A percentile compares a stretch with the other conserved stretches of the same genome.
Conservation (phyloP, 768 basidiomycete species). For the Myochromella boudieri region DNA sequence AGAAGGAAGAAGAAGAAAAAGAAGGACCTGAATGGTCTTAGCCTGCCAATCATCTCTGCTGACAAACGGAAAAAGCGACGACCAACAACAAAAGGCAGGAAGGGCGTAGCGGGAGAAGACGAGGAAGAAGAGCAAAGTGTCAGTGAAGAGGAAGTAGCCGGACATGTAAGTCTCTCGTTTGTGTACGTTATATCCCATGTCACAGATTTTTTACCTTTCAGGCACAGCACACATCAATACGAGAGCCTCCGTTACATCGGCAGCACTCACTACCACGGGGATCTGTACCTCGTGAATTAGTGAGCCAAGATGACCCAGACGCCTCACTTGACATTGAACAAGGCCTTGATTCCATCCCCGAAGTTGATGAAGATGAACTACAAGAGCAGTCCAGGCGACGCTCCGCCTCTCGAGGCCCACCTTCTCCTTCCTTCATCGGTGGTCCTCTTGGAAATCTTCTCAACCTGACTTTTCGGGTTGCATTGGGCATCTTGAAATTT, state of each 20-base stretch:
- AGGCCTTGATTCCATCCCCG: conserved; percentile 62
- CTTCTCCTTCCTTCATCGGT: conserved; percentile 38
- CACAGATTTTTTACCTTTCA: conserved; percentile 12
- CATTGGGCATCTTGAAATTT: conserved; percentile 27
- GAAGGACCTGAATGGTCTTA: conserved; percentile 56
- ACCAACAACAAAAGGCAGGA: conserved; percentile 42
- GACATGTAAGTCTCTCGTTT: conserved; percentile 33
- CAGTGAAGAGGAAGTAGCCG: conserved; percentile 41
- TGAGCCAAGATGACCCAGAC: conserved; percentile 24
- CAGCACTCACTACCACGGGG: conserved; percentile 32
- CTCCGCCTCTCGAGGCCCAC: conserved; percentile 26
- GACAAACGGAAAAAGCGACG: conserved; percentile 63
- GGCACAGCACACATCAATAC: conserved; percentile 32
- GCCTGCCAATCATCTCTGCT: conserved; percentile 65
- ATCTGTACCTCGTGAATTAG: conserved; percentile 42
- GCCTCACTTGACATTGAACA: conserved; percentile 46
- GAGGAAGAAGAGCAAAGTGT: conserved; percentile 47
- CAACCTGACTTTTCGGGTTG: conserved; percentile 18
- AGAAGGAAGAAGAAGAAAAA: conserved; percentile 56
- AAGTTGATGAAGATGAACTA: conserved; percentile 54
- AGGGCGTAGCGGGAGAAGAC: conserved; percentile 38
- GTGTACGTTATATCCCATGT: conserved; percentile 1
- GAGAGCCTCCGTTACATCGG: conserved; percentile 35
- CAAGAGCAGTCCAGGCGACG: conserved; percentile 29
- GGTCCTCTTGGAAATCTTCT: conserved; percentile 39